Evolutionary conservation across 2,329 filamentous ascomycete genomes (phyloP), one percentile per base, ranked within the genome.

Genomic region (Cordyceps tenuipes): DNA sequence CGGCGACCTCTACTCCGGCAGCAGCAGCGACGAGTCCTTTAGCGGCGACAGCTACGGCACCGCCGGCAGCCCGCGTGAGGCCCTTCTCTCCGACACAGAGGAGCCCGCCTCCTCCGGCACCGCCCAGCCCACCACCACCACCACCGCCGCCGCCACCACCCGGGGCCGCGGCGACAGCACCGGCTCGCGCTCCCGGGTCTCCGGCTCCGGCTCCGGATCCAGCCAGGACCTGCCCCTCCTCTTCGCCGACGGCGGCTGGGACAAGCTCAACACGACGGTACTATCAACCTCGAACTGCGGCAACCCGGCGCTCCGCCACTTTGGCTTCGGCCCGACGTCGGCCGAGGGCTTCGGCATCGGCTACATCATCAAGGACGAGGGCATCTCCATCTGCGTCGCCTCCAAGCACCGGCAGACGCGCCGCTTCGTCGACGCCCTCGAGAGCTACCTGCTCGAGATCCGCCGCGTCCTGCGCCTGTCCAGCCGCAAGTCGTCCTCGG

Each of bases 221-320:
- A n/a, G n/a, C n/a, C 69, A 79, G 69, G 69, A 77, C 61, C 81
- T 93, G 67, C 94, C 94, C 0, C 77, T 86, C 6, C 81, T 99
- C 60, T 99, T 97, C 72, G 86, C 87, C 52, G 94, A 99, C 69
- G 67, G 82, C 1, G 94, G 93, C 52, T 99, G 92, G 91, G 93
- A 97, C 73, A 92, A 89, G 71, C 83, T 97, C 65, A 97, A 97
- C 77, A 95, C 84, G 64, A 97, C 93, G 9, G 90, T 97, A 64
- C 79, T 99, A 44, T 96, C 90, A 7, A 97, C 94, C 0, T 97
- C 92, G n/a, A 99, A 99, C 78, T 99, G 94, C 73, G 94, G 94
- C 62, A 99, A 97, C 73, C 94, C 94, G 0, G 91, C 88, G 0
- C 84, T 99, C 19, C 86, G 94, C 2, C 93, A 97, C 68, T 99